Percentiles rank a stretch among this genome's conserved stretches.
These are phyloP conservation scores for Apostasia ramifera DNA, from an alignment of 106 monocot species.

Conservation along the genomic window DNA sequence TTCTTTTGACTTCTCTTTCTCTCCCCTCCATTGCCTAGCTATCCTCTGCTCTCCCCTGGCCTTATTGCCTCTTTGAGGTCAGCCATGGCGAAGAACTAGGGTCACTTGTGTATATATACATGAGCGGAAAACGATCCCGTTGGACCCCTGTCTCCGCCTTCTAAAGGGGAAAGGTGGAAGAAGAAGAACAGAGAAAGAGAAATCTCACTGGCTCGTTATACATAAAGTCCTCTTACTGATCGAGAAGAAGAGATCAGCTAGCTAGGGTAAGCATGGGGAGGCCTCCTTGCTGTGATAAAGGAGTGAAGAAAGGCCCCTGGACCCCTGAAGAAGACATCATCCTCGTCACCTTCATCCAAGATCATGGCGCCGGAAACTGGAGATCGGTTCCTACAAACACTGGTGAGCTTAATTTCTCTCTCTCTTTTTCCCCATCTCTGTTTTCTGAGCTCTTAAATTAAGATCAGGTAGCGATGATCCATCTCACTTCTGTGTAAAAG, in stretches of 20 bases:
- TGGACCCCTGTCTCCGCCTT: neutral
- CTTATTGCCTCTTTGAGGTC: conserved; percentile 1
- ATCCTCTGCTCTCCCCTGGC: neutral
- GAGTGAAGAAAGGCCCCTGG: conserved; percentile 54
- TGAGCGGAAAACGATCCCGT: neutral
- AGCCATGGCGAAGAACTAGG: neutral
- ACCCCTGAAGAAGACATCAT: conserved; percentile 50
- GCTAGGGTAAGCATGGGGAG: conserved; percentile 23
- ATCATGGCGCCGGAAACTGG: conserved; percentile 48
- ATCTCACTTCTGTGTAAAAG: neutral
- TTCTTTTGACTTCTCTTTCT: conserved; percentile 21
- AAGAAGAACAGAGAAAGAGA: neutral
- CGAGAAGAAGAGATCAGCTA: neutral
- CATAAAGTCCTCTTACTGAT: neutral
- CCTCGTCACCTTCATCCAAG: conserved; percentile 35
- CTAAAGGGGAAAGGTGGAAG: neutral
- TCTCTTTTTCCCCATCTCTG: no score
- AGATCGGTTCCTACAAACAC: conserved; percentile 38
- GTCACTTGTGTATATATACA: conserved; percentile 17
- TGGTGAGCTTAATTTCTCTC: conserved; percentile 10
- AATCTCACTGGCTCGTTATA: neutral
- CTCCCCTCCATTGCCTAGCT: neutral
- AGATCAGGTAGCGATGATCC: neutral
- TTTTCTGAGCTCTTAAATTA: neutral
- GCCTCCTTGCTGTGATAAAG: conserved; percentile 37